Evolutionary conservation across 2,329 filamentous ascomycete genomes (phyloP).

Genomic region (Teratosphaeriaceae sp.): DNA sequence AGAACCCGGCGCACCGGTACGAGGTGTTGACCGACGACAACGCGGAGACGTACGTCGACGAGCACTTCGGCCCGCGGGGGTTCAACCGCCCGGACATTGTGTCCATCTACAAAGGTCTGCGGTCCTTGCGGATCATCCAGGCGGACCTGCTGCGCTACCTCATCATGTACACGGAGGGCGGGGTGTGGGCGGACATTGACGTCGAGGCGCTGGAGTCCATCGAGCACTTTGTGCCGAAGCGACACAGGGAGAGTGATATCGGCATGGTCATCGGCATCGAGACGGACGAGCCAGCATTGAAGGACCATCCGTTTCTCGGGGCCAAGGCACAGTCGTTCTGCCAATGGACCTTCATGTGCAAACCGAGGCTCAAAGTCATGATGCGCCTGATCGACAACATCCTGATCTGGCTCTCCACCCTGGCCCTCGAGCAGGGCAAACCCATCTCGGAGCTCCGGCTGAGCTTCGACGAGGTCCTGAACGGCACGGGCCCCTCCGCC

Average conservation of each 20-base stretch:
- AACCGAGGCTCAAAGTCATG: slow-evolving; percentile 62
- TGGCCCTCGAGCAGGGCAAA: slow-evolving; percentile 53
- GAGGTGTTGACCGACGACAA: slow-evolving; percentile 65
- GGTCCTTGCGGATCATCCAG: slow-evolving; percentile 59
- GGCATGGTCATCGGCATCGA: slow-evolving; percentile 66
- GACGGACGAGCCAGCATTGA: slow-evolving; percentile 62
- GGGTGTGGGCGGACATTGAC: slow-evolving; percentile 55
- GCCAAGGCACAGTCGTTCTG: slow-evolving; percentile 65
- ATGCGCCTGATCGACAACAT: slow-evolving; percentile 62
- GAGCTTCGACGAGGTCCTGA: slow-evolving; percentile 67
- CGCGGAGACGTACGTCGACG: slow-evolving; percentile 60
- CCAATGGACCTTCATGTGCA: slow-evolving; percentile 69
- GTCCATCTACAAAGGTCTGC: slow-evolving; percentile 53
- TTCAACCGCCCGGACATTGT: slow-evolving; percentile 62
- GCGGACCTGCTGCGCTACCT: slow-evolving; percentile 61
- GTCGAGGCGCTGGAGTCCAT: slow-evolving; percentile 50
- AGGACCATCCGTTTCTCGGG: slow-evolving; percentile 58
- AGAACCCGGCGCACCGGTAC: slow-evolving; percentile 61
- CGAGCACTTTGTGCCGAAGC: slow-evolving; percentile 54
- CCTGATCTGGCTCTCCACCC: slow-evolving; percentile 56
- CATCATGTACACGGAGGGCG: slow-evolving; percentile 61
- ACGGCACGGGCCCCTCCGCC: slow-evolving; percentile 64
- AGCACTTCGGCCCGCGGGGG: slow-evolving; percentile 58
- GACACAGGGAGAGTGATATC: slow-evolving; percentile 57
- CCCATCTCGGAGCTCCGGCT: slow-evolving; percentile 55